Evolutionary conservation across 208 protist species (phyloP).

Genomic region (Trichomonas vaginalis): DNA sequence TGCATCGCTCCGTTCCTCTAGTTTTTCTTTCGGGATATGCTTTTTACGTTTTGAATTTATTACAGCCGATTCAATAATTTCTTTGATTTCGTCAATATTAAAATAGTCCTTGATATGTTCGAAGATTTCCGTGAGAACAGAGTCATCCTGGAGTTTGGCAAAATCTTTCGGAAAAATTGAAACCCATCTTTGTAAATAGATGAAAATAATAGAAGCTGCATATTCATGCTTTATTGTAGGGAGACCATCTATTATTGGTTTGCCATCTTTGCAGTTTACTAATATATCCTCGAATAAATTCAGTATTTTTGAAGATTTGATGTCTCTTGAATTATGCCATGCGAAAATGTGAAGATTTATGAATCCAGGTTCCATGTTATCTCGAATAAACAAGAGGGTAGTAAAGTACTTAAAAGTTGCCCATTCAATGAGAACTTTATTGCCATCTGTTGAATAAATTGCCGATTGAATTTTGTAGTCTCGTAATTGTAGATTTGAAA

Average conservation of each 20-base stretch:
- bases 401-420: not conserved
- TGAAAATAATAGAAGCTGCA: not conserved
- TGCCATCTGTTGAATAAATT: not conserved
- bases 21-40: not conserved
- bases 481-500: not conserved
- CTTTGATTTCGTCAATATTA: not conserved
- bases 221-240: not conserved
- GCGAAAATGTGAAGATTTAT: not conserved
- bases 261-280: not conserved
- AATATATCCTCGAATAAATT: not conserved
- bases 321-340: not conserved
- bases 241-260: not conserved
- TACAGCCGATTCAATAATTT: not conserved
- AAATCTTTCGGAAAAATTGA: not conserved
- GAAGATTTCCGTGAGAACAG: too few species aligned
- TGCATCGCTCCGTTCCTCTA: not conserved
- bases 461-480: not conserved
- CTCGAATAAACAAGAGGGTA: not conserved
- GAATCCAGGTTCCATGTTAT: not conserved
- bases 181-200: not conserved
- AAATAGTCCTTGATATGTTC: not conserved
- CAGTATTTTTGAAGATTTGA: too few species aligned
- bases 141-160: not conserved
- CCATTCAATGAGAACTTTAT: not conserved
- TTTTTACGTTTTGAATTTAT: not conserved